Percentiles rank a stretch among this genome's conserved stretches.
Evolutionary conservation across 2,329 filamentous ascomycete species (phyloP).

Genomic region (Alternaria angustiovoidea): DNA sequence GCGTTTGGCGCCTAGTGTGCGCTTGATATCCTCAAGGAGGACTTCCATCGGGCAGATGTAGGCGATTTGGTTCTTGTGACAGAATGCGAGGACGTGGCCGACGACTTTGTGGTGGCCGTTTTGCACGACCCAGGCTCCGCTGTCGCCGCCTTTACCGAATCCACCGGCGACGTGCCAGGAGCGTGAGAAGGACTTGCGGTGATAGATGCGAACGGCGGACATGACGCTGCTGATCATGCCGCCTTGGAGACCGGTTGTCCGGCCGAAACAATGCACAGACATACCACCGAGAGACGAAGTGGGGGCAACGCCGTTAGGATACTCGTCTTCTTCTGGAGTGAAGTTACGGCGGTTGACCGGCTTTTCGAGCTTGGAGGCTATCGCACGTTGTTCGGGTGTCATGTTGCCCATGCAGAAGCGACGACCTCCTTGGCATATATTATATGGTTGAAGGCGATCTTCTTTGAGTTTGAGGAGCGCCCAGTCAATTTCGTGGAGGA

Average conservation of each 20-base stretch:
- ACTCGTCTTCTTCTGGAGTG: conserved; percentile 49
- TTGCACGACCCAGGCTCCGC: conserved; percentile 91
- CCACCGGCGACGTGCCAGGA: conserved; percentile 70
- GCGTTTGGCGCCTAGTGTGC: conserved; percentile 73
- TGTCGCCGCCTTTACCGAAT: conserved; percentile 82
- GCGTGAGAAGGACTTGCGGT: conserved; percentile 80
- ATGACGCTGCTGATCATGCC: conserved; percentile 81
- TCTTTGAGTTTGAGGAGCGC: conserved; percentile 83
- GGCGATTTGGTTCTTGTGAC: conserved; percentile 77
- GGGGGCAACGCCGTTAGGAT: conserved; percentile 67
- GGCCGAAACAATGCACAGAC: conserved; percentile 85
- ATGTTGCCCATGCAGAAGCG: conserved; percentile 46
- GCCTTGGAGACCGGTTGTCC: conserved; percentile 82
- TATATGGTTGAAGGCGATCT: conserved; percentile 74
- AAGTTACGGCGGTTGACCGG: conserved; percentile 48
- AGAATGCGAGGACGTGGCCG: conserved; percentile 91
- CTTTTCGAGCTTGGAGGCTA: conserved; percentile 42
- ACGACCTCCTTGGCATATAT: conserved; percentile 68
- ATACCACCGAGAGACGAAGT: conserved; percentile 73
- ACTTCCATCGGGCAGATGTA: conserved; percentile 98
- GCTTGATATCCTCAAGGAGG: conserved; percentile 82
- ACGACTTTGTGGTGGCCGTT: conserved; percentile 80
- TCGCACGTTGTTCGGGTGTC: conserved; percentile 39
- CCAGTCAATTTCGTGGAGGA: conserved; percentile 95
- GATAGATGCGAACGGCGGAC: conserved; percentile 86